Base-by-base conservation (phyloP, 805 yeast species). In the Kurtzmaniella fragi region DNA sequence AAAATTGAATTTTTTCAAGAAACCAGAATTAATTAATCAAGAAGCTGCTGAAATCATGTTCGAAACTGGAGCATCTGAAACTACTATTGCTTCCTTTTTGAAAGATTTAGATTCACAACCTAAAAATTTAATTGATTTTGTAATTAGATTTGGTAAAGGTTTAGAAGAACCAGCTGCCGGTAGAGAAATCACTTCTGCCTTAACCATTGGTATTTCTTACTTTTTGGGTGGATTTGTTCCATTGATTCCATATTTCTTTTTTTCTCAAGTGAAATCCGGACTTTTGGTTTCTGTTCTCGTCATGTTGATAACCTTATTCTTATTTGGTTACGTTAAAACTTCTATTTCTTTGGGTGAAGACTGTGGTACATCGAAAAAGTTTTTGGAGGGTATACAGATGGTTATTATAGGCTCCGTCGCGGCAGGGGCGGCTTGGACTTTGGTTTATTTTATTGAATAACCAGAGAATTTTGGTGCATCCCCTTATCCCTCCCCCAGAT, bases 351-450 rank as follows among this genome's bases (percentile, higher is more conserved):
- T 90, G 68, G 95, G 95, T 40, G 79, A 77, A 17, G 89, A 80
- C 44, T 77, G 85, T 50, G 73, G 86, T n/a, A 53, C 57, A 2
- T 52, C 57, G 45, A 78, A 76, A 46, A 83, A 82, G 54, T 64
- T 83, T 3, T 64, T 70, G 37, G 96, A 90, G 61, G 98, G 97
- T 32, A 41, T 83, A 14, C 95, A 88, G 64, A 91, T 93, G 98
- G 80, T 88, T 39, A 62, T 83, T n/a, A 90, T 87, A 37, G 99
- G 99, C 30, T 95, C 97, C n/a, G 67, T 84, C 26, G 98, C 99
- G 16, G 98, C 99, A 4, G 95, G 96, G 4, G 85, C 95, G 17
- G 99, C 99, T 9, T 91, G 96, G 95, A 78, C 78, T 33, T 76
- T 90, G 57, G 99, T 91, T 27, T 83, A 80, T 57, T 59, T 82